A percentile compares a stretch with the other conserved stretches of the same genome.
Conservation (phyloP, 78 protist genomes). For the Emiliania huxleyi region DNA sequence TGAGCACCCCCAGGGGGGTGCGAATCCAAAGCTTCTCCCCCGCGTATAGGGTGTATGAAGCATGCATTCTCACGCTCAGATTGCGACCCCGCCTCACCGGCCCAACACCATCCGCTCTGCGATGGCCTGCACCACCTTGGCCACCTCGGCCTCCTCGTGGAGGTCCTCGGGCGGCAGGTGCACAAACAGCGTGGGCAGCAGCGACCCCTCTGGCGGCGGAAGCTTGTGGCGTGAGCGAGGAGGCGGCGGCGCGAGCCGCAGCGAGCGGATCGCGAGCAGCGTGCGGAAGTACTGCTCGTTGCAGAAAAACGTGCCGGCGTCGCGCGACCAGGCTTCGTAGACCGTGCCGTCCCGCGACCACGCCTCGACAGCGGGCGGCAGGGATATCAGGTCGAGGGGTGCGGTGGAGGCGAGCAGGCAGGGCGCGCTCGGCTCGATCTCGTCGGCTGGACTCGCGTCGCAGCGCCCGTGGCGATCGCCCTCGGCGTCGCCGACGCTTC, state of each 20-base stretch:
- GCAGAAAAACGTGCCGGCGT: not conserved
- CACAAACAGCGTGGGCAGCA: not conserved
- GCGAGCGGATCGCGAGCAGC: not conserved
- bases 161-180: not conserved
- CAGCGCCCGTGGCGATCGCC: not conserved
- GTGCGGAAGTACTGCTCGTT: not conserved
- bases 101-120: no score
- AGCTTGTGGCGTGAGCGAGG: not conserved
- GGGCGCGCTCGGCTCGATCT: not conserved
- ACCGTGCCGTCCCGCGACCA: no score
- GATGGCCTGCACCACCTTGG: no score
- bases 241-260: not conserved
- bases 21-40: no score
- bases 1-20: no score
- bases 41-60: no score
- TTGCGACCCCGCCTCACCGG: no score
- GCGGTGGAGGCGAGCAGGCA: not conserved
- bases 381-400: not conserved
- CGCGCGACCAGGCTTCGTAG: not conserved
- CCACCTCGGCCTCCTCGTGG: no score
- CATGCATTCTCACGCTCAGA: no score
- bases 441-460: not conserved
- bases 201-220: not conserved
- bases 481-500: not conserved
- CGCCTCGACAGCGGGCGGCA: not conserved